These are phyloP conservation scores for Diaporthe citri DNA, from an alignment of 2,329 filamentous ascomycete genomes.

Conservation along the genomic window DNA sequence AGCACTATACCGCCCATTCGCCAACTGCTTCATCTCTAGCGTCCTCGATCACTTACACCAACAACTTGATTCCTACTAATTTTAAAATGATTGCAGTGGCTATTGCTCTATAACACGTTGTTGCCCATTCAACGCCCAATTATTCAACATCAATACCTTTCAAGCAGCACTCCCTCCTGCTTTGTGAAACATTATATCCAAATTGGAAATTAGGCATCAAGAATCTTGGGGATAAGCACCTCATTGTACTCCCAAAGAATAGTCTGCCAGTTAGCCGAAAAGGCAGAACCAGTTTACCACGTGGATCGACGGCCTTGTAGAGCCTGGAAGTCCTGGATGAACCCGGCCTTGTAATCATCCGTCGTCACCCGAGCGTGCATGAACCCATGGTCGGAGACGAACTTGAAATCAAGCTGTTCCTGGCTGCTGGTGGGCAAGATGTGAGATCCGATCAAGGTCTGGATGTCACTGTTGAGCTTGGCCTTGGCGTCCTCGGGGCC, in stretches of 20 bases:
- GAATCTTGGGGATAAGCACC: constrained; percentile 46
- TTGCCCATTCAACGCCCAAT: background rate
- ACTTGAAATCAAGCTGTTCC: constrained; percentile 43
- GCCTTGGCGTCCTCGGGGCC: constrained; percentile 44
- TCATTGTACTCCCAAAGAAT: constrained; percentile 52
- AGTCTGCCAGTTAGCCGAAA: constrained; percentile 49
- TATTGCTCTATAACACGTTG: no score
- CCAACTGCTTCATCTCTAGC: no score
- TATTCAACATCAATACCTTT: background rate
- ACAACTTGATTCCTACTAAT: no score
- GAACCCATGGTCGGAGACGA: constrained; percentile 48
- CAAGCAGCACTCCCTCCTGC: no score
- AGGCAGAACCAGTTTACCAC: constrained; percentile 55
- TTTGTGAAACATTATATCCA: background rate
- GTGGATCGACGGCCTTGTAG: constrained; percentile 56
- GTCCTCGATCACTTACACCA: no score
- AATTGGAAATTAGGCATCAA: constrained; percentile 29
- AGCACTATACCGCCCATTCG: no score
- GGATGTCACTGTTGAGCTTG: constrained; percentile 44
- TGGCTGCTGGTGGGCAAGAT: constrained; percentile 41
- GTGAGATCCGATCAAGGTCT: constrained; percentile 43
- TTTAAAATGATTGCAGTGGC: no score
- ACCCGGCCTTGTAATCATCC: constrained; percentile 50
- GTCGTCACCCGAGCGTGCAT: constrained; percentile 49
- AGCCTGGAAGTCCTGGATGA: constrained; percentile 51